Conservation (phyloP, 805 yeast genomes). For the Saccharomyces mikatae region DNA sequence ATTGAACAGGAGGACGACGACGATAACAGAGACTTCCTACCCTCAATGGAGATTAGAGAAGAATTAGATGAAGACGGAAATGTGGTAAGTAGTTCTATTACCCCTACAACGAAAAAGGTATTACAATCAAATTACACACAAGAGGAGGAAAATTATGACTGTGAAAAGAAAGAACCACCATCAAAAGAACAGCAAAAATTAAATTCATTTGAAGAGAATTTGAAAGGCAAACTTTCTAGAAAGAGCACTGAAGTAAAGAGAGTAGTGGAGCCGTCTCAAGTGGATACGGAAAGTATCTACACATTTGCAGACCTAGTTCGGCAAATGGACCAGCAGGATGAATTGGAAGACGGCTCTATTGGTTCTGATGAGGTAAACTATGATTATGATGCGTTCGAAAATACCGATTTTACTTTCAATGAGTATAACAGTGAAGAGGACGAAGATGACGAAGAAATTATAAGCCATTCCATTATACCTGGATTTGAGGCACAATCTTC, state of each 20-base stretch:
- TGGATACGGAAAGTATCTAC: slow-evolving; percentile 23
- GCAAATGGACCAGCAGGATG: slow-evolving; percentile 27
- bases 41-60: slow-evolving; percentile 77
- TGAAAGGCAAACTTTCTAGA: slow-evolving; percentile 53
- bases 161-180: not conserved
- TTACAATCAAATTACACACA: not conserved
- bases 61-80: slow-evolving; percentile 80
- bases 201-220: slow-evolving; percentile 10
- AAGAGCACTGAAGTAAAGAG: slow-evolving; percentile 28
- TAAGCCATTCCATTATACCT: slow-evolving; percentile 17
- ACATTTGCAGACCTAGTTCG: slow-evolving; percentile 29
- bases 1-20: slow-evolving; percentile 5
- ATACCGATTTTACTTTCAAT: not conserved
- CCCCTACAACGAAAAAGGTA: slow-evolving; percentile 28
- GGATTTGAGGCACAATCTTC: slow-evolving; percentile 18
- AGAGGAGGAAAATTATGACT: not conserved
- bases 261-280: slow-evolving; percentile 3
- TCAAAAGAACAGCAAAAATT: slow-evolving; percentile 8
- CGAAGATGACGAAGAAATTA: slow-evolving; percentile 16
- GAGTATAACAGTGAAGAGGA: slow-evolving; percentile 8
- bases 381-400: slow-evolving; percentile 16
- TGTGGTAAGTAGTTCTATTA: slow-evolving; percentile 41
- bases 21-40: slow-evolving; percentile 34
- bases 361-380: slow-evolving; percentile 16
- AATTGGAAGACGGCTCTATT: slow-evolving; percentile 19